Evolutionary conservation across 345 rosid species (phyloP).

Genomic region (Brassica rapa): DNA sequence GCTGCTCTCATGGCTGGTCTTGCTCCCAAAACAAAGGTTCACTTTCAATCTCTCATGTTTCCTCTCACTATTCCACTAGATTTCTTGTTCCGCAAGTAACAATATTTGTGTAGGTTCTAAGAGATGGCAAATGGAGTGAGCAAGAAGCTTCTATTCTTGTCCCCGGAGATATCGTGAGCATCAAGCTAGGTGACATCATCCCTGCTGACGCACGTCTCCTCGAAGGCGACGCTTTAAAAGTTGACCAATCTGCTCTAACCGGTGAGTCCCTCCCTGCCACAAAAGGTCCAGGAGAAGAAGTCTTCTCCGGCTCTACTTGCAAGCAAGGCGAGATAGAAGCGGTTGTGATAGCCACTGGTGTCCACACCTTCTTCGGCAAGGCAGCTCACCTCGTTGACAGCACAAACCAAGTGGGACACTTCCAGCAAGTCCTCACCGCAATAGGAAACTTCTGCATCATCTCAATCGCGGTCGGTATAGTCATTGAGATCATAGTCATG

Average conservation of each 20-base stretch:
- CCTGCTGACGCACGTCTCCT: not conserved
- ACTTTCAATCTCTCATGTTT: not conserved
- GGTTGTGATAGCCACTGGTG: not conserved
- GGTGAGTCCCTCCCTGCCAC: not conserved
- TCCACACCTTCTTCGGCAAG: slow-evolving; percentile 1
- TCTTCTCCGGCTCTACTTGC: not conserved
- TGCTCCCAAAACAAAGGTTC: not conserved
- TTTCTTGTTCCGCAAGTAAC: not conserved
- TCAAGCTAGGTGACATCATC: not conserved
- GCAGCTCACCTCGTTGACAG: not conserved
- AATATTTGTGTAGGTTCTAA: not conserved
- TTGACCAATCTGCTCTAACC: not conserved
- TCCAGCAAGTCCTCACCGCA: not conserved
- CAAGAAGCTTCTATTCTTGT: slow-evolving; percentile 4
- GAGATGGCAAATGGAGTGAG: slow-evolving; percentile 3
- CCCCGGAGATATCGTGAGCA: not conserved
- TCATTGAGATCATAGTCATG: not conserved
- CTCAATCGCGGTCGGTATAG: not conserved
- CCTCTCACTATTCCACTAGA: not conserved
- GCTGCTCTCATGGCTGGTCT: not conserved
- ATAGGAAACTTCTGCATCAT: slow-evolving; percentile 2
- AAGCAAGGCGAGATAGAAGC: not conserved
- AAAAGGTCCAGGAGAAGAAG: not conserved
- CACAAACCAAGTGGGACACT: not conserved
- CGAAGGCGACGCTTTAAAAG: not conserved